Evolutionary conservation across 2,329 filamentous ascomycete species (phyloP), one percentile per base, ranked within the genome.

Genomic region (Pseudogymnoascus verrucosus): DNA sequence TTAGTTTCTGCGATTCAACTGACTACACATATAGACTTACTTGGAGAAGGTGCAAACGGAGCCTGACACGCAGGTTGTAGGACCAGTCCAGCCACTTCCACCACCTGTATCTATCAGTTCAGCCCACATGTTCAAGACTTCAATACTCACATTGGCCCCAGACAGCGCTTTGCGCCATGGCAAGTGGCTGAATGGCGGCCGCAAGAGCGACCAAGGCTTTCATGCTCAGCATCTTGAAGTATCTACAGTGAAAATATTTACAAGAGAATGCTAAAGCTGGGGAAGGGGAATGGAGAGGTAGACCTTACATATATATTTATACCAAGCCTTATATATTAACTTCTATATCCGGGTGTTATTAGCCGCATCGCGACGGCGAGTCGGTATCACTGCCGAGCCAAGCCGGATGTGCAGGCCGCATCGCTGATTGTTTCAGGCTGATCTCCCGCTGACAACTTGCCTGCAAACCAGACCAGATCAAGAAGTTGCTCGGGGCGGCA

Each of bases 1-100:
- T 34, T n/a, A 59, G 36, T 39, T 57, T 16, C 19, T 39, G 39
- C 10, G 5, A 14, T 47, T 11, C 8, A 21, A 23, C 10, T 26
- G 42, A 23, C 11, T 6, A 19, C 19, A n/a, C 8, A 28, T 7
- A 23, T 14, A 23, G 11, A 63, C 65, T 51, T 63, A 65, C 65
- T 65, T 72, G 63, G 51, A 64, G 40, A 19, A 65, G n/a, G 68
- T 69, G 51, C 73, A 74, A 40, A 63, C 64, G 28, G 68, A 71
- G 44, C 71, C 72, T 16, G 70, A 67, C 14, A 71, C 69, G 60
- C 71, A 74, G 34, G 67, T 67, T 5, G 69, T 74, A 7, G 69
- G 62, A 54, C 73, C 71, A 57, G 61, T 68, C 70, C 69, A 74
- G 14, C 64, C 64, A 14, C 65, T 65, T 11, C 73, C 72, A 63